Evolutionary conservation across 768 basidiomycete species (phyloP).

Genomic region (Podaxis pistillaris): DNA sequence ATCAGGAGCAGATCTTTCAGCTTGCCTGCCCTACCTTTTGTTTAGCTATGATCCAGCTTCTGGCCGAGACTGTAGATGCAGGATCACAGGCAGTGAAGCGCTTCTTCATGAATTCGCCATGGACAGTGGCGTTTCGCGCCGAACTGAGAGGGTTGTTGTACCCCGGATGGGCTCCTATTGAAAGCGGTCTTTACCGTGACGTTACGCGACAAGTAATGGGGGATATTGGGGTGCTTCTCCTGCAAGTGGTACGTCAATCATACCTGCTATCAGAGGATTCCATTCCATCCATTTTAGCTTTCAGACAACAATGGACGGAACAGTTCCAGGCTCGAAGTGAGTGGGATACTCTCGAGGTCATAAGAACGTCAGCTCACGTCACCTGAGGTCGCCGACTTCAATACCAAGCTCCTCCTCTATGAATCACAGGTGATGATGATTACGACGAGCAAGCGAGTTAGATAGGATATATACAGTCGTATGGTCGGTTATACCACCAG

Average conservation of each 20-base stretch:
- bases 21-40: constrained; percentile 51
- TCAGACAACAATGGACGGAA: neutral
- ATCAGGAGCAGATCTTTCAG: constrained; percentile 51
- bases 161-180: neutral
- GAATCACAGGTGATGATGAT: constrained; percentile 4
- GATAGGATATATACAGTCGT: neutral
- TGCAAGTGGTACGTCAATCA: constrained; percentile 18
- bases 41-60: constrained; percentile 40
- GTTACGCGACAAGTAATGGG: constrained; percentile 32
- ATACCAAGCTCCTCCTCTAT: constrained; percentile 2
- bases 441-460: neutral
- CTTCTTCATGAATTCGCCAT: constrained; percentile 37
- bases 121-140: constrained; percentile 44
- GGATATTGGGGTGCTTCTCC: constrained; percentile 18
- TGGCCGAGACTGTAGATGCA: neutral
- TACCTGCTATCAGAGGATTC: neutral
- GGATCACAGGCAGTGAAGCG: constrained; percentile 6
- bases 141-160: constrained; percentile 33
- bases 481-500: neutral
- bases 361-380: neutral
- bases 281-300: neutral
- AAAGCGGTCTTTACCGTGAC: constrained; percentile 21
- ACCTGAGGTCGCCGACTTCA: neutral
- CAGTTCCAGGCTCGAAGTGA: neutral
- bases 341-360: neutral